phyloP scores from a whole-genome alignment of 1,139 yeast species.

The Kodamaea arcana region DNA sequence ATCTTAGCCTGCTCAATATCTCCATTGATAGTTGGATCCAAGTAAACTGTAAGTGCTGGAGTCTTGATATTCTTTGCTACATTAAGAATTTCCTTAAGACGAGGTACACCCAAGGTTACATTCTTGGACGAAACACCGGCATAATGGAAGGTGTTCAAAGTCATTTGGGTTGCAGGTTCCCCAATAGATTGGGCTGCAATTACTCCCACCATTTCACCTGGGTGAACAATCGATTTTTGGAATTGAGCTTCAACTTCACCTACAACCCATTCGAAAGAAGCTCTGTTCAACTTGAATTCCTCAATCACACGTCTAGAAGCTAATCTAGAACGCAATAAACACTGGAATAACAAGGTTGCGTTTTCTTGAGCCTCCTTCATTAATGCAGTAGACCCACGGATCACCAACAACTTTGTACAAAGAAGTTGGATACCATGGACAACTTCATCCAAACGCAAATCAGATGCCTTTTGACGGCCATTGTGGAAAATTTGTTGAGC shows the following conservation, averaged over 20 bases:
- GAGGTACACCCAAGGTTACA: slow-evolving; percentile 98
- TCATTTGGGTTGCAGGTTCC: slow-evolving; percentile 99
- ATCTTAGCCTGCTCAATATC: slow-evolving; percentile 93
- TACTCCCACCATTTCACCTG: slow-evolving; percentile 99
- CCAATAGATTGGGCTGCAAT: slow-evolving; percentile 99
- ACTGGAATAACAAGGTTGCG: slow-evolving; percentile 87
- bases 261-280: slow-evolving; percentile 92
- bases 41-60: slow-evolving; percentile 92
- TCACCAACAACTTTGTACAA: slow-evolving; percentile 63
- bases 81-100: slow-evolving; percentile 96
- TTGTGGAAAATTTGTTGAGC: slow-evolving; percentile 96
- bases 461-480: slow-evolving; percentile 87
- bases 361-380: slow-evolving; percentile 85
- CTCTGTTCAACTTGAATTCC: slow-evolving; percentile 79
- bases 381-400: slow-evolving; percentile 77
- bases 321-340: slow-evolving; percentile 86
- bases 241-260: slow-evolving; percentile 94
- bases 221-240: slow-evolving; percentile 88
- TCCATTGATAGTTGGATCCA: slow-evolving; percentile 72
- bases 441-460: slow-evolving; percentile 79
- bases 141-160: slow-evolving; percentile 98
- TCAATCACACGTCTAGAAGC: slow-evolving; percentile 88
- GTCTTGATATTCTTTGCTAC: slow-evolving; percentile 98
- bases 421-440: slow-evolving; percentile 69
- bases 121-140: slow-evolving; percentile 99